phyloP scores from a whole-genome alignment of 495 filamentous ascomycete genomes.

The Staphylotrichum longicolle region DNA sequence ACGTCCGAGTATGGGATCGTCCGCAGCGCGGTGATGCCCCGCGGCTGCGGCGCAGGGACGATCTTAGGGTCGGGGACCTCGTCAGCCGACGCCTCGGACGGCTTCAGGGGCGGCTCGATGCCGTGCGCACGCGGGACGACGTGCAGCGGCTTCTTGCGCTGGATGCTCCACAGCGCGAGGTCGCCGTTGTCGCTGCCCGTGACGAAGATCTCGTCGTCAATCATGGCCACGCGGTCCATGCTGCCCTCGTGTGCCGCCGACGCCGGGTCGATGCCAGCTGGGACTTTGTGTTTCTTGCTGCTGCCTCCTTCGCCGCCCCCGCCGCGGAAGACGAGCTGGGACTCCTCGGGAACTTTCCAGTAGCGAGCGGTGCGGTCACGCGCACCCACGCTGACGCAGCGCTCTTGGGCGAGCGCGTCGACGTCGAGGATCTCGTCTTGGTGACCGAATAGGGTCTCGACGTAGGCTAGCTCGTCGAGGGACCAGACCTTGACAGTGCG shows the following conservation, averaged over 20 bases:
- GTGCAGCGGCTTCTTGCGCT: slow-evolving; percentile 94
- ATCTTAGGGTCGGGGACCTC: slow-evolving; percentile 52
- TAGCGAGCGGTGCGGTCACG: slow-evolving; percentile 89
- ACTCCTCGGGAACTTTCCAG: slow-evolving; percentile 97
- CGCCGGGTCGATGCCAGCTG: slow-evolving; percentile 36
- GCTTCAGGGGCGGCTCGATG: slow-evolving; percentile 62
- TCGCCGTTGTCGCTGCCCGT: slow-evolving; percentile 89
- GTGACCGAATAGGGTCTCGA: slow-evolving; percentile 95
- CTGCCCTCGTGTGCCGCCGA: slow-evolving; percentile 67
- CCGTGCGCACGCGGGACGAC: slow-evolving; percentile 80
- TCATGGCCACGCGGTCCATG: slow-evolving; percentile 83
- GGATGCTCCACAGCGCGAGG: slow-evolving; percentile 80
- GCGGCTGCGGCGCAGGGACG: slow-evolving; percentile 63
- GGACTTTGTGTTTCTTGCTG: slow-evolving; percentile 49
- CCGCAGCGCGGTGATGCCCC: slow-evolving; percentile 86
- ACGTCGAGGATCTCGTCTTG: slow-evolving; percentile 85
- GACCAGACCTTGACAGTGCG: slow-evolving; percentile 74
- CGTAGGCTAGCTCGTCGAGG: slow-evolving; percentile 78
- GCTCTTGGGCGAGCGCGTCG: slow-evolving; percentile 76
- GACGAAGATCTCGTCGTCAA: slow-evolving; percentile 87
- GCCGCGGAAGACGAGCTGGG: slow-evolving; percentile 90
- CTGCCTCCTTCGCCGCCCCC: slow-evolving; percentile 61
- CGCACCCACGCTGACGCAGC: slow-evolving; percentile 82
- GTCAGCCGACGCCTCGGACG: slow-evolving; percentile 70
- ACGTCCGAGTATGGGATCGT: slow-evolving; percentile 85